These are phyloP conservation scores for Aureobasidium sp. DNA, from an alignment of 2,329 filamentous ascomycete genomes.

Conservation along the genomic window DNA sequence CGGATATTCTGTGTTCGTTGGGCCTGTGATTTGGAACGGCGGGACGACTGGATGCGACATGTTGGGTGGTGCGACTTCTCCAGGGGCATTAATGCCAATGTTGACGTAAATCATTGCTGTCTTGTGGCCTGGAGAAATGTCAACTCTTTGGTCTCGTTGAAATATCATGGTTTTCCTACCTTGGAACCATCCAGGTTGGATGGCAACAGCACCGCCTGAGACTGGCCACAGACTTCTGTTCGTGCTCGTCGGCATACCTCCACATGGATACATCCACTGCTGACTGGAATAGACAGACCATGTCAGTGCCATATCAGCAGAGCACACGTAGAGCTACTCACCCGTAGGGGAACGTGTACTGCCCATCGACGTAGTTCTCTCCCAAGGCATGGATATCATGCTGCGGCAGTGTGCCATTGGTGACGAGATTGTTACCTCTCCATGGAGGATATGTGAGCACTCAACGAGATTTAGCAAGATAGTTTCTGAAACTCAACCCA, in stretches of 20 bases:
- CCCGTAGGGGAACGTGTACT: slow-evolving; percentile 58
- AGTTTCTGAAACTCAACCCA: neutral
- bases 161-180: slow-evolving; percentile 25
- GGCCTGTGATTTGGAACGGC: slow-evolving; percentile 75
- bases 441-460: slow-evolving; percentile 80
- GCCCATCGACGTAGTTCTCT: slow-evolving; percentile 36
- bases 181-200: slow-evolving; percentile 94
- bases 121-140: slow-evolving; percentile 46
- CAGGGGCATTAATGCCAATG: slow-evolving; percentile 57
- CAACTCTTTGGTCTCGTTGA: neutral
- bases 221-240: slow-evolving; percentile 87
- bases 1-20: slow-evolving; percentile 66
- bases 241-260: slow-evolving; percentile 64
- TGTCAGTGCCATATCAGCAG: neutral
- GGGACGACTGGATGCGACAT: slow-evolving; percentile 78
- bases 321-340: neutral
- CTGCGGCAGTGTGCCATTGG: slow-evolving; percentile 49
- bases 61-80: slow-evolving; percentile 59
- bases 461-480: slow-evolving; percentile 51
- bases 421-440: slow-evolving; percentile 77
- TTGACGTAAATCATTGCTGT: slow-evolving; percentile 84
- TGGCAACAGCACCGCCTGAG: slow-evolving; percentile 72
- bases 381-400: slow-evolving; percentile 36
- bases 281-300: slow-evolving; percentile 42
- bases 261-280: slow-evolving; percentile 94